Evolutionary conservation across 306 rosid species (phyloP), one percentile per base, ranked within the genome.

Genomic region (Astragalus membranaceus): DNA sequence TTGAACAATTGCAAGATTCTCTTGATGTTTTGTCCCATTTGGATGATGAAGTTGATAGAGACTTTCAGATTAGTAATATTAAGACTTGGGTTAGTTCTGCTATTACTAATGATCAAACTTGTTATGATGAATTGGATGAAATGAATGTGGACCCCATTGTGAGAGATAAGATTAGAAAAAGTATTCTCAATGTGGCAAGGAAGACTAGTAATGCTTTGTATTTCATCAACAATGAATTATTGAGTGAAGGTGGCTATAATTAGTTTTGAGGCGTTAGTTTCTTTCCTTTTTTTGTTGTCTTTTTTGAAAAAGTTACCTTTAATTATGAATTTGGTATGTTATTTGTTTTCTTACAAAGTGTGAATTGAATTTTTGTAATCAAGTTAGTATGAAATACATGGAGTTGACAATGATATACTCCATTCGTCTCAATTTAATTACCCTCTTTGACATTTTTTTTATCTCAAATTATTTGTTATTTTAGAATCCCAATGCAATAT

Each of bases 171-270:
- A 73, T 84, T 3, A 75, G 75, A 7, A 68, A 6, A 4, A 20
- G 3, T 5, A 43, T 84, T 51, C 49, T 67, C 65, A 73, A 37
- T 35, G 78, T 72, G 33, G 69, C 69, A 9, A 78, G 71, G 70
- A 66, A 62, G 70, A 85, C 83, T 55, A 85, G 87, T 54, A 85
- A 85, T 57, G 78, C 87, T 32, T 68, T 85, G 85, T 66, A 76
- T 71, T 84, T 85, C 72, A 60, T 85, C 62, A 85, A 80, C 61
- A 17, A 74, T 69, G 52, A 68, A 55, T 29, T 12, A 1, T 20
- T 59, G 9, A 70, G 29, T 9, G 16, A 30, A 39, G 64, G 53
- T 3, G 9, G 44, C 11, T 39, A 39, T 50, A 50, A 50, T 11
- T 42, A 11, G 11, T 42, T 16, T 50, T 26, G 30, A 26, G 55